Conservation (phyloP, 1,139 yeast genomes). For the Pichia sp. region DNA sequence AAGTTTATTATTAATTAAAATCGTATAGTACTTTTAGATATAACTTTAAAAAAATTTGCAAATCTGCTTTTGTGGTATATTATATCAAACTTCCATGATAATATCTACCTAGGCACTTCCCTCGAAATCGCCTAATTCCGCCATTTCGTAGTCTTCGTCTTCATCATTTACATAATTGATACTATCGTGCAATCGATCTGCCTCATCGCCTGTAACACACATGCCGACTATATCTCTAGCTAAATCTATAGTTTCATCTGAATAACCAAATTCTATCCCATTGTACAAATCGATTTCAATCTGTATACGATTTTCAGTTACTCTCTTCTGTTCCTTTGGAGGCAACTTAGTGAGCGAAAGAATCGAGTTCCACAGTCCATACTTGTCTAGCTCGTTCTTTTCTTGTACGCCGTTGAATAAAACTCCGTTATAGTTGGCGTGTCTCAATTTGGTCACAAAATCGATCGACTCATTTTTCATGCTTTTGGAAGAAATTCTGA, state of each 20-base stretch:
- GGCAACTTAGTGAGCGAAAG: conserved; percentile 5
- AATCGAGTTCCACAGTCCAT: conserved; percentile 16
- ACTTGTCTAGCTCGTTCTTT: conserved; percentile 19
- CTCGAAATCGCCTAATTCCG: not conserved
- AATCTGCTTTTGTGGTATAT: conserved; percentile 1
- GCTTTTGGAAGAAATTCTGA: conserved; percentile 30
- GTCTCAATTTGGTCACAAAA: conserved; percentile 23
- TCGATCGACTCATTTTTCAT: conserved; percentile 26
- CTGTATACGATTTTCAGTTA: conserved; percentile 32
- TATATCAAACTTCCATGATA: too few relatives aligned
- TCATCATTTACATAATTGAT: conserved; percentile 42
- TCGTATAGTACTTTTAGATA: conserved; percentile 10
- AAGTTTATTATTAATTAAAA: conserved; percentile 6
- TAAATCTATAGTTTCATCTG: conserved; percentile 59
- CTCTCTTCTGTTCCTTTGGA: conserved; percentile 2
- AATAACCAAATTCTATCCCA: conserved; percentile 61
- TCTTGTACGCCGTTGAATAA: conserved; percentile 27
- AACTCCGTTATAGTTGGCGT: conserved; percentile 16
- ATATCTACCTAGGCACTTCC: not conserved
- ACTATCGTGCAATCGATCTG: conserved; percentile 66
- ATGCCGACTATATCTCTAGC: conserved; percentile 69
- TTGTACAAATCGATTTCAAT: conserved; percentile 36
- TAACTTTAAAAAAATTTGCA: conserved; percentile 1
- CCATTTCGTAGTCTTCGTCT: conserved; percentile 22
- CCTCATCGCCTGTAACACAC: conserved; percentile 72